Base-by-base conservation (phyloP, 2,329 filamentous ascomycete species). In the Dryadomyces quercivorus region DNA sequence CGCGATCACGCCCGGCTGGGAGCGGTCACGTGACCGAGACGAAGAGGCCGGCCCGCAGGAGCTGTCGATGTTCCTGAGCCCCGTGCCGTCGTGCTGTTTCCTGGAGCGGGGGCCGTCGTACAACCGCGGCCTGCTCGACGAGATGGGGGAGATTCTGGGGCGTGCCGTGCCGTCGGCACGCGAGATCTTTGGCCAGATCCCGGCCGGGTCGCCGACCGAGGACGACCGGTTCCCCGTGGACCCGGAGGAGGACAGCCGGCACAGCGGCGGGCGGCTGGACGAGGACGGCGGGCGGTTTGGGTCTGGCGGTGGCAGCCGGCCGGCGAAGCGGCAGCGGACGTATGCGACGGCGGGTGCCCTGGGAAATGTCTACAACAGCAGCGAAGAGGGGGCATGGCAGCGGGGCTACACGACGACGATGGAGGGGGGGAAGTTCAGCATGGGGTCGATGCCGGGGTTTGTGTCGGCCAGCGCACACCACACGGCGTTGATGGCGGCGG, bases 21-120 rank as follows among this genome's bases (percentile, higher is more conserved):
- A 31, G 8, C 26, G 26, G 26, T 31, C 26, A 31, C 26, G 26
- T 4, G 13, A 43, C n/a, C n/a, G n/a, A 16, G 36, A 46, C 18
- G 18, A 21, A 18, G 38, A 31, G 2, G 20, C 31, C 52, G 53
- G 55, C 26, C 53, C 53, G 26, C 81, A 84, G 0, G 80, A 77
- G 8, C 66, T 92, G 16, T 93, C 88, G 0, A 75, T 77, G 0
- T 96, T 95, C 62, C 71, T 96, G 20, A 75, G 80, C 0, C 71
- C 76, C 66, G 62, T 80, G 57, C 75, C 44, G 70, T 48, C 26
- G n/a, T 36, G 36, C 21, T 74, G 20, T 57, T 59, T 68, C 66
- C 80, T 78, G 58, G 76, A 38, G 26, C 78, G 79, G 61, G 91
- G 90, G 0, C 88, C 91, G 1, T 81, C 80, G 0, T 79, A 95